Conservation (phyloP, 805 yeast genomes). For the Candida vartiovaarae region DNA sequence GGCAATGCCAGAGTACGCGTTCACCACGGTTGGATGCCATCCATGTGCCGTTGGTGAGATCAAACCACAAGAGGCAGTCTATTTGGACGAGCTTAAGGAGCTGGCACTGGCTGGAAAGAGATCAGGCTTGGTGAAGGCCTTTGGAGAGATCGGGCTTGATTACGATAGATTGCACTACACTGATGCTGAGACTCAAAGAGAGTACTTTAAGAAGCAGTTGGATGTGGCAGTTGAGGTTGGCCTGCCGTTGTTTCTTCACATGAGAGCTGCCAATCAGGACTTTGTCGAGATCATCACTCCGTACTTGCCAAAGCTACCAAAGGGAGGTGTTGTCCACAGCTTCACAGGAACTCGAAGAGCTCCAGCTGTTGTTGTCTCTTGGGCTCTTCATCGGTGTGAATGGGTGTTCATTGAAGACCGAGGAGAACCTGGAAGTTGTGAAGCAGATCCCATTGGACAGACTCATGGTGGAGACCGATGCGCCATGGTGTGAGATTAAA, state of each 20-base stretch:
- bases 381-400: conserved; percentile 77
- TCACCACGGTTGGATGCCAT: conserved; percentile 88
- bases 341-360: conserved; percentile 81
- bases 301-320: conserved; percentile 28
- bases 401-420: conserved; percentile 85
- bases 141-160: conserved; percentile 95
- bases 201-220: conserved; percentile 68
- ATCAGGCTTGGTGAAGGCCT: conserved; percentile 58
- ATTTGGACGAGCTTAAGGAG: conserved; percentile 41
- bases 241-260: conserved; percentile 83
- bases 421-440: conserved; percentile 65
- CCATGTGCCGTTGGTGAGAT: conserved; percentile 79
- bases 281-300: conserved; percentile 61
- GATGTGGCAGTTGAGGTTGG: conserved; percentile 51
- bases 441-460: conserved; percentile 59
- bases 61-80: conserved; percentile 25
- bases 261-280: conserved; percentile 81
- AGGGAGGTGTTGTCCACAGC: conserved; percentile 84
- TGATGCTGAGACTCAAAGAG: conserved; percentile 54
- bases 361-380: conserved; percentile 44
- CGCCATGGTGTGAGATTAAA: conserved; percentile 97
- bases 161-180: conserved; percentile 84
- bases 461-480: conserved; percentile 86
- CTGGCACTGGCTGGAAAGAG: conserved; percentile 42
- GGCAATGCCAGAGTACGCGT: conserved; percentile 28